Base-by-base conservation (phyloP, 352 stramenopile genomes). In the Phytophthora pinifolia region DNA sequence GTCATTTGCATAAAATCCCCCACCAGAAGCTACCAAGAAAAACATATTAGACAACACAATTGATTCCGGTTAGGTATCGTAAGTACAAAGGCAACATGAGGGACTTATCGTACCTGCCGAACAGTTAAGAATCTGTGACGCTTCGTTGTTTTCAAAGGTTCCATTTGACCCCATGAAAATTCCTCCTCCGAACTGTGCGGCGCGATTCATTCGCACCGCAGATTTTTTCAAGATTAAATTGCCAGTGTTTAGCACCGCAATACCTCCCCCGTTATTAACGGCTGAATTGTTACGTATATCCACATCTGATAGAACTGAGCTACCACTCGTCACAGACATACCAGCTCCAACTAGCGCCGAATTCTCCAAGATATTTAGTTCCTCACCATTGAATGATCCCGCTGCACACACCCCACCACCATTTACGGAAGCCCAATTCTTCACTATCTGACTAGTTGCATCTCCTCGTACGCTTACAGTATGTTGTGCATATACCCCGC, bases 111-210 rank as follows among this genome's bases (percentile, higher is more conserved):
- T 63, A 84, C 75, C 68, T 46, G 78, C 73, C 0, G 57, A 65
- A 45, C 70, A 74, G 1, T 42, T 30, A 2, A 15, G 39, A 12
- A 88, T 51, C 2, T 55, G n/a, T 0, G 71, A 88, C 14, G 18
- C 15, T 0, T 35, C 17, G 25, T 70, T 66, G 30, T 73, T 74
- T 1, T 33, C 30, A 6, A 81, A 57, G 3, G 58, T 71, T 5
- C 68, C 75, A 36, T 79, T 83, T 0, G 76, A 67, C 4, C 49
- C 52, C 15, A 81, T 35, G 9, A 62, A 68, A 17, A 89, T 15
- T 2, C 76, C 79, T 1, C 79, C 79, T n/a, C 79, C 79, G 42
- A 70, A 55, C 0, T 49, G 38, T 9, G 7, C 29, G 0, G 79
- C 79, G 13, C 13, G 34, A 17, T 87, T 87, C 4, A 12, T 42